phyloP scores from a whole-genome alignment of 2,329 filamentous ascomycete species.

The Fusarium protoensiforme region DNA sequence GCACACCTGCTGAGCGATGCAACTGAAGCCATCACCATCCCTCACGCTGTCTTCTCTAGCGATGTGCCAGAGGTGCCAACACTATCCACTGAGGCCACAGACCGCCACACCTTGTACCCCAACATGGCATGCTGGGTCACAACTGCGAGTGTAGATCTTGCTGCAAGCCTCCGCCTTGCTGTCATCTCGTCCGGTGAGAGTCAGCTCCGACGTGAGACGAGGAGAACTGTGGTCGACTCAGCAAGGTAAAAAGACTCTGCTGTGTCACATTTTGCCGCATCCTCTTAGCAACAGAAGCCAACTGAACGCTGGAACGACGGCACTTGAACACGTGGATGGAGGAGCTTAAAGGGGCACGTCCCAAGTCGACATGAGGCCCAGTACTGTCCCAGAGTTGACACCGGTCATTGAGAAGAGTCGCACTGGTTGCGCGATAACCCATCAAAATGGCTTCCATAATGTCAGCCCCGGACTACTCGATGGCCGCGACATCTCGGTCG shows the following conservation, averaged over 20 bases:
- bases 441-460: slow-evolving; percentile 43
- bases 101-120: slow-evolving; percentile 18
- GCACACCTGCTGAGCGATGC: slow-evolving; percentile 15
- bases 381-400: background rate
- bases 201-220: slow-evolving; percentile 26
- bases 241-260: slow-evolving; percentile 12
- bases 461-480: slow-evolving; percentile 44
- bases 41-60: background rate
- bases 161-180: slow-evolving; percentile 4
- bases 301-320: background rate
- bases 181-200: background rate
- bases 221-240: slow-evolving; percentile 14
- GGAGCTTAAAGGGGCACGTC: slow-evolving; percentile 19
- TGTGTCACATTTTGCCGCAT: slow-evolving; percentile 16
- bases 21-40: slow-evolving; percentile 24
- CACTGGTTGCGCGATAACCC: background rate
- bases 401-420: background rate
- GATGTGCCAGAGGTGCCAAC: background rate
- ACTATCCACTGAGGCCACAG: background rate
- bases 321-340: background rate
- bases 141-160: slow-evolving; percentile 22
- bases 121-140: slow-evolving; percentile 12
- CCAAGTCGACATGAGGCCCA: background rate
- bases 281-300: background rate
- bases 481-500: slow-evolving; percentile 35